A percentile compares a stretch with the other conserved stretches of the same genome.
Evolutionary conservation across 306 rosid genomes (phyloP).

Genomic region (Styphnolobium japonicum): DNA sequence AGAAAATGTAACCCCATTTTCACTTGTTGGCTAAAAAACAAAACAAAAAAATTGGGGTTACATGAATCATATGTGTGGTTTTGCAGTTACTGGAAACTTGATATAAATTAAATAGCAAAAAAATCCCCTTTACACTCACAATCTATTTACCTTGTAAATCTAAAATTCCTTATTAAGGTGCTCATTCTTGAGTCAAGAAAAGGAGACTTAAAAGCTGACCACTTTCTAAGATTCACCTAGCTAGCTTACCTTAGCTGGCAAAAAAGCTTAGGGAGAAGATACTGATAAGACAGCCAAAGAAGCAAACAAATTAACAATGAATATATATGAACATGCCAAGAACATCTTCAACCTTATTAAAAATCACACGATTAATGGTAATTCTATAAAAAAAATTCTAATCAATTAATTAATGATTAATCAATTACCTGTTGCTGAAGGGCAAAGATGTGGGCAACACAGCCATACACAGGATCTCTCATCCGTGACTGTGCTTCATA

Average conservation of each 20-base stretch:
- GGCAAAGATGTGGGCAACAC: constrained; percentile 81
- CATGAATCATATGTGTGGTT: background rate
- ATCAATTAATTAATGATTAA: background rate
- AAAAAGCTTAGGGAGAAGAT: background rate
- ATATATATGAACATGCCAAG: background rate
- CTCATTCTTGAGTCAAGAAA: background rate
- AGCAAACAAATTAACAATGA: background rate
- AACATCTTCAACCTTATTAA: background rate
- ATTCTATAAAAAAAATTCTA: background rate
- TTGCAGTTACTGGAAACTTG: background rate
- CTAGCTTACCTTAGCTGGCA: background rate
- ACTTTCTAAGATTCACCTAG: background rate
- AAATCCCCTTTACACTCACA: background rate
- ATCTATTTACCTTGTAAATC: background rate
- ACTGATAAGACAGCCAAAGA: background rate
- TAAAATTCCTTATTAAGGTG: background rate
- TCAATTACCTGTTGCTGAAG: constrained; percentile 88
- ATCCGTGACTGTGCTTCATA: constrained; percentile 84
- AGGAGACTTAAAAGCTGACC: background rate
- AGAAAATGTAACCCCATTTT: background rate
- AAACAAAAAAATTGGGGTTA: background rate
- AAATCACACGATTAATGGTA: background rate
- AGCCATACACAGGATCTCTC: constrained; percentile 86
- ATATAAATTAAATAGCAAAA: background rate
- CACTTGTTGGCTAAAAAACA: constrained; percentile 21